Conservation (phyloP, 2,329 filamentous ascomycete species). For the Fusarium concolor region DNA sequence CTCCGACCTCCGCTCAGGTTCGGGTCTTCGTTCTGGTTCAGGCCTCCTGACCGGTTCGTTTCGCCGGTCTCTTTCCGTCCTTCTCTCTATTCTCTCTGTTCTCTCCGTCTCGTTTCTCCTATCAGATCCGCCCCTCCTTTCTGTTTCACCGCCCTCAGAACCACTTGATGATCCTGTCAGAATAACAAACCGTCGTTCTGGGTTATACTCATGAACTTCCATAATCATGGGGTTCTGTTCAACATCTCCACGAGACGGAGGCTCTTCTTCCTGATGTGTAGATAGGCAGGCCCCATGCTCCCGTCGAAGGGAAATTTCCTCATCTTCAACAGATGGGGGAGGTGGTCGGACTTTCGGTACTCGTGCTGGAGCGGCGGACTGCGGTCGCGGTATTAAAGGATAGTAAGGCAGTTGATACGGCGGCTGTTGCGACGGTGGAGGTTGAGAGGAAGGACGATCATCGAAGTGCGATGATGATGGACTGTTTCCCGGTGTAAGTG, state of each 20-base stretch:
- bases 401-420: slow-evolving; percentile 39
- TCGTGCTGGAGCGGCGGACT: slow-evolving; percentile 30
- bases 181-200: slow-evolving; percentile 74
- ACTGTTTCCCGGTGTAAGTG: slow-evolving; percentile 36
- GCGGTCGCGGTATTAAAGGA: slow-evolving; percentile 27
- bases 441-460: slow-evolving; percentile 30
- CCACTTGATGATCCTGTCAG: slow-evolving; percentile 54
- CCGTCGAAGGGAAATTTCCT: slow-evolving; percentile 69
- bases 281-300: slow-evolving; percentile 62
- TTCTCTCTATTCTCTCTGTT: background rate
- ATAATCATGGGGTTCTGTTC: slow-evolving; percentile 77
- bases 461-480: slow-evolving; percentile 36
- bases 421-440: slow-evolving; percentile 21
- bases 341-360: slow-evolving; percentile 62
- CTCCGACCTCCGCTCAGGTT: slow-evolving; percentile 38
- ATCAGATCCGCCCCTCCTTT: slow-evolving; percentile 39
- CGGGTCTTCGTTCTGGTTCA: slow-evolving; percentile 34
- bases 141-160: slow-evolving; percentile 43
- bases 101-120: slow-evolving; percentile 15
- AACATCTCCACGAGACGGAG: slow-evolving; percentile 69
- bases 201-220: slow-evolving; percentile 69
- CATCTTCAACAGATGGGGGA: slow-evolving; percentile 76
- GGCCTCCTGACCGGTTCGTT: background rate
- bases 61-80: background rate
- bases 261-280: slow-evolving; percentile 61